phyloP scores from a whole-genome alignment of 2,329 filamentous ascomycete species.

The Periconia macrospinosa region DNA sequence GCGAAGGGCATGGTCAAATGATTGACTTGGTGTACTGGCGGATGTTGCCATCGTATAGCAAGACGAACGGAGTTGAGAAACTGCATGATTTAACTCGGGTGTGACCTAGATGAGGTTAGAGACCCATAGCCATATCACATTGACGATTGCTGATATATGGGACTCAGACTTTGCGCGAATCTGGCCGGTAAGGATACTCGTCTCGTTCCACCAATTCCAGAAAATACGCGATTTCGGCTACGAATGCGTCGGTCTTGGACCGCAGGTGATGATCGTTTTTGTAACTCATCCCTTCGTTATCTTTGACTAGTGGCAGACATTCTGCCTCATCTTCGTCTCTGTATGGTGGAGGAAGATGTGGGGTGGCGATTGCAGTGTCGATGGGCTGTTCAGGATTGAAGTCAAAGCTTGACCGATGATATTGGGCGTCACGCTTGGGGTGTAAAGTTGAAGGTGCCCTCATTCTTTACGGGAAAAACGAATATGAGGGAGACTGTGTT shows the following conservation, averaged over 20 bases:
- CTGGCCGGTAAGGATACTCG: constrained; percentile 1
- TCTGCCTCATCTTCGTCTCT: background rate
- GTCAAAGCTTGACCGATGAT: constrained; percentile 4
- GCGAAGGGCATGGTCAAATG: constrained; percentile 16
- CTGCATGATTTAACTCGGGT: constrained; percentile 5
- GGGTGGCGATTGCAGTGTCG: constrained; percentile 4
- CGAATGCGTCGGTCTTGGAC: constrained; percentile 10
- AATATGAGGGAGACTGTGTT: background rate
- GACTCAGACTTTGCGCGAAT: constrained; percentile 5
- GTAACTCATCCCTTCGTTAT: background rate
- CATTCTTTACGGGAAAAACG: background rate
- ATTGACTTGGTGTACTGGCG: background rate
- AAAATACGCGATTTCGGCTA: constrained; percentile 23
- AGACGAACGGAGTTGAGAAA: constrained; percentile 3
- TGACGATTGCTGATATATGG: background rate
- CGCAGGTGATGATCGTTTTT: background rate
- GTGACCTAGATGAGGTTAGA: constrained; percentile 10
- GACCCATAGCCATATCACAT: background rate
- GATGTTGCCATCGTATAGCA: background rate
- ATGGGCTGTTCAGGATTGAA: constrained; percentile 10
- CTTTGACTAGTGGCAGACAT: background rate
- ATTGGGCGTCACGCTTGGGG: background rate
- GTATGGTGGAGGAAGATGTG: constrained; percentile 10
- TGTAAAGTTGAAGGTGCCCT: background rate
- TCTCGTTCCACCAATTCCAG: constrained; percentile 16